Base-by-base conservation (phyloP, 352 stramenopile species). In the Phytopythium oedochilum region DNA sequence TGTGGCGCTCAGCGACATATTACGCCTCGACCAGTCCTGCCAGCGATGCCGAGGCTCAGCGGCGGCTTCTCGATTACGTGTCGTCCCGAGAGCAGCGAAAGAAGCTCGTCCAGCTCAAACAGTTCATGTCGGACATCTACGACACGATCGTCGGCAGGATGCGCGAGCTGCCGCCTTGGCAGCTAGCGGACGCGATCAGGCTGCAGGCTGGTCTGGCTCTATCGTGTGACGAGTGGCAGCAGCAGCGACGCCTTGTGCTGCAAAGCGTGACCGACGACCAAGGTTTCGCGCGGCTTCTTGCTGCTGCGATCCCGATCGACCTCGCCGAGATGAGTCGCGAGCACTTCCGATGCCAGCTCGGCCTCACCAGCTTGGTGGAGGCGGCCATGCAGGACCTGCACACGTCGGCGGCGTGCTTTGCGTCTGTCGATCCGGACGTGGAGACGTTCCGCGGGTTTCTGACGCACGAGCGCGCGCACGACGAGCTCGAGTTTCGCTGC, bases 111-210 rank as follows among this genome's bases (percentile, higher is more conserved):
- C 49, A 60, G 44, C 57, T 88, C 23, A 90, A 88, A 56, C 80
- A 88, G 47, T 83, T 88, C 40, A 90, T 88, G 32, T 66, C 60
- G 15, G 75, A 87, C 48, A 74, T 86, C 2, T 90, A 90, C 63
- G 80, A 86, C 48, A 83, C 71, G 1, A 64, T 90, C 17, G 63
- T 88, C 2, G 75, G 76, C 0, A 74, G 68, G 2, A 36, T 88
- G 28, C 60, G 64, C n/a, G 73, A 83, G 11, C 34, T 81, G 23
- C 60, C 64, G 10, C 34, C 47, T 1, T 25, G 17, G 0, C 51
- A 49, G 2, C 36, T 77, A 8, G 36, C 60, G 9, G 64, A 70
- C 9, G 57, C 79, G 3, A 23, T 89, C 1, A 53, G 53, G 15
- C 59, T 56, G 14, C 68, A 63, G 38, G 83, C 68, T 20, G 70